A percentile compares a stretch with the other conserved stretches of the same genome.
Conservation (phyloP, 495 filamentous ascomycete genomes). For the Amphirosellinia nigrospora region DNA sequence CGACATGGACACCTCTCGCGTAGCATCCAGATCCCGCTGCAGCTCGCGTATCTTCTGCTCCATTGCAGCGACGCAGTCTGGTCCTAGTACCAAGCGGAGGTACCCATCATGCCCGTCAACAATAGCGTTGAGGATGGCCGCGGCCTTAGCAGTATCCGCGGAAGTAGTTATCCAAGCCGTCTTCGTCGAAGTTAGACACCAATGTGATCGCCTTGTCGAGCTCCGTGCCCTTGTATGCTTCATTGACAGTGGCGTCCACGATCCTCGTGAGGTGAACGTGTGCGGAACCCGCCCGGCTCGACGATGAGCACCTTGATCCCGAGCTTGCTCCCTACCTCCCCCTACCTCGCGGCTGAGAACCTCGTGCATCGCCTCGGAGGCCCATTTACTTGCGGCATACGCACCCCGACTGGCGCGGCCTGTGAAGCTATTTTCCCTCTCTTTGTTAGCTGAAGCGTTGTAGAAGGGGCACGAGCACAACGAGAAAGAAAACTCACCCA, state of each 20-base stretch:
- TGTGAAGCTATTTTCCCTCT: neutral
- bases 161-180: slow-evolving; percentile 10
- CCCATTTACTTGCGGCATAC: slow-evolving; percentile 52
- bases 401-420: slow-evolving; percentile 35
- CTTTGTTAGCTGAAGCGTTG: neutral
- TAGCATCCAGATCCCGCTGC: slow-evolving; percentile 14
- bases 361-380: slow-evolving; percentile 46
- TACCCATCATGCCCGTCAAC: slow-evolving; percentile 19
- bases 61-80: slow-evolving; percentile 1
- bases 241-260: slow-evolving; percentile 28
- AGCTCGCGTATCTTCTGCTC: slow-evolving; percentile 15
- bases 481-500: slow-evolving; percentile 41
- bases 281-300: slow-evolving; percentile 54
- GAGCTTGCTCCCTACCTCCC: slow-evolving; percentile 49
- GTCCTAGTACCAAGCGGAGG: slow-evolving; percentile 12
- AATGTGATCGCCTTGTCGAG: slow-evolving; percentile 22
- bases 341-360: slow-evolving; percentile 46
- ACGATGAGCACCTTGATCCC: slow-evolving; percentile 50
- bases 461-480: slow-evolving; percentile 10
- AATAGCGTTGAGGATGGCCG: slow-evolving; percentile 47
- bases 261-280: slow-evolving; percentile 33
- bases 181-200: neutral
- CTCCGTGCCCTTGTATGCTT: slow-evolving; percentile 28
- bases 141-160: slow-evolving; percentile 52
- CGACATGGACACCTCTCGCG: slow-evolving; percentile 6